These are phyloP conservation scores for Mucor velutinosus DNA, from an alignment of 371 early-diverging fungal genomes.

Conservation along the genomic window DNA sequence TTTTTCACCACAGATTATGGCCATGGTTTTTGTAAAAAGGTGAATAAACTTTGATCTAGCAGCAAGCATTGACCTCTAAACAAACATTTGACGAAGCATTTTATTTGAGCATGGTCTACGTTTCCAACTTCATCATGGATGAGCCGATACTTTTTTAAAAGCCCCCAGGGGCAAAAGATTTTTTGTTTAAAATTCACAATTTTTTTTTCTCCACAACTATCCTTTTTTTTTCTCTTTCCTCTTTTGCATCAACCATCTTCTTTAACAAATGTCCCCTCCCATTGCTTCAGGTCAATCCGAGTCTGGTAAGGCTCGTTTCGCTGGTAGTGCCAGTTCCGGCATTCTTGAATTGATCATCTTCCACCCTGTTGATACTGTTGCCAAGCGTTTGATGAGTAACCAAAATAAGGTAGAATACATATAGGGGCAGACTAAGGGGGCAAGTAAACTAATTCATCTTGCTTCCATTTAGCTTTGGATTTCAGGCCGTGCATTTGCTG, in stretches of 20 bases:
- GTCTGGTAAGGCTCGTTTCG: slow-evolving; percentile 83
- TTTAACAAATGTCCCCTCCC: slow-evolving; percentile 59
- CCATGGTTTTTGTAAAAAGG: not conserved
- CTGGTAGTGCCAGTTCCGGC: slow-evolving; percentile 92
- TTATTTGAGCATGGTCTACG: not conserved
- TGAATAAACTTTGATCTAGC: not conserved
- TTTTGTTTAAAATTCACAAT: slow-evolving; percentile 1
- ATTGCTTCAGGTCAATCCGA: slow-evolving; percentile 68
- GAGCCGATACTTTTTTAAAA: not conserved
- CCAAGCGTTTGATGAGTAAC: slow-evolving; percentile 97
- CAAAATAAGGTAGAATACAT: slow-evolving; percentile 64
- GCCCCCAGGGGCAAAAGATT: slow-evolving; percentile 16
- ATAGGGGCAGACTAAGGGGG: not conserved
- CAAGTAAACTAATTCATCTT: not conserved
- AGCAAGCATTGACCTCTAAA: not conserved
- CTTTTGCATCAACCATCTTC: not conserved
- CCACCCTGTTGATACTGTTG: slow-evolving; percentile 98
- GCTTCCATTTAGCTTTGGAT: slow-evolving; percentile 59
- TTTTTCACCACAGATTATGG: too few species aligned
- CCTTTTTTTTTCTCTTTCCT: slow-evolving; percentile 8
- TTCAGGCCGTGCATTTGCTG: slow-evolving; percentile 56
- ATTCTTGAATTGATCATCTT: slow-evolving; percentile 93
- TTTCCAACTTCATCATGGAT: not conserved
- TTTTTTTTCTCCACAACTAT: not conserved
- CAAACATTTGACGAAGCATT: not conserved